Percentiles rank a stretch among this genome's conserved stretches.
Evolutionary conservation across 2,329 filamentous ascomycete species (phyloP).

Genomic region (Calonectria henricotiae): DNA sequence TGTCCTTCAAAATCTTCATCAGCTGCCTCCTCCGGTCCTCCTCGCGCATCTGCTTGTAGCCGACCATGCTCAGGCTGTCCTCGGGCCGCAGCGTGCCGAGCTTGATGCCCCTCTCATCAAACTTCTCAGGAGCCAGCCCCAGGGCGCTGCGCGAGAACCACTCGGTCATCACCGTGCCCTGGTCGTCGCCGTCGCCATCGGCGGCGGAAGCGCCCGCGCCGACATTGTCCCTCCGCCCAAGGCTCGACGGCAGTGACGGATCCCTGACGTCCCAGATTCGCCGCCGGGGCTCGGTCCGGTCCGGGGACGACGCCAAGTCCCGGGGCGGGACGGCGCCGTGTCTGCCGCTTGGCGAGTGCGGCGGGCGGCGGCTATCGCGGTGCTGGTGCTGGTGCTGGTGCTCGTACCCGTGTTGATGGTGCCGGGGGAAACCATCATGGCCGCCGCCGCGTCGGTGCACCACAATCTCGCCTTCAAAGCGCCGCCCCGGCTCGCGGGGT

Average conservation of each 20-base stretch:
- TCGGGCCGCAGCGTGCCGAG: background rate
- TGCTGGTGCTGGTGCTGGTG: no score
- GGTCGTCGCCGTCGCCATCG: background rate
- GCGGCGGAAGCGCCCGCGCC: background rate
- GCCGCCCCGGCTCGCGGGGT: conserved; percentile 29
- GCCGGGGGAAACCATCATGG: background rate
- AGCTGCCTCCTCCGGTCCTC: background rate
- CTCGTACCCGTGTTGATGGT: background rate
- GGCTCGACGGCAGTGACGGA: background rate
- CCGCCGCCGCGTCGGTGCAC: conserved; percentile 25
- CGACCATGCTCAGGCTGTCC: background rate
- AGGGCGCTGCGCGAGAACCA: background rate
- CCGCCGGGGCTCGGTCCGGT: background rate
- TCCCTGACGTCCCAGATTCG: background rate
- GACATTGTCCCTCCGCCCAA: background rate
- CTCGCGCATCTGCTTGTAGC: background rate
- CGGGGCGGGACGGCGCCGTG: background rate
- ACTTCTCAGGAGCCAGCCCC: background rate
- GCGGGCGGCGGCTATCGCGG: no score
- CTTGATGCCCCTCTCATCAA: background rate
- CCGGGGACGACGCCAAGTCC: background rate
- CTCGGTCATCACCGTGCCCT: background rate
- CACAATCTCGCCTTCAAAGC: conserved; percentile 38
- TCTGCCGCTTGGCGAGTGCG: background rate
- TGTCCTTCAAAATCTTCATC: background rate